Base-by-base conservation (phyloP, 257 asterid species). In the Mentha longifolia region DNA sequence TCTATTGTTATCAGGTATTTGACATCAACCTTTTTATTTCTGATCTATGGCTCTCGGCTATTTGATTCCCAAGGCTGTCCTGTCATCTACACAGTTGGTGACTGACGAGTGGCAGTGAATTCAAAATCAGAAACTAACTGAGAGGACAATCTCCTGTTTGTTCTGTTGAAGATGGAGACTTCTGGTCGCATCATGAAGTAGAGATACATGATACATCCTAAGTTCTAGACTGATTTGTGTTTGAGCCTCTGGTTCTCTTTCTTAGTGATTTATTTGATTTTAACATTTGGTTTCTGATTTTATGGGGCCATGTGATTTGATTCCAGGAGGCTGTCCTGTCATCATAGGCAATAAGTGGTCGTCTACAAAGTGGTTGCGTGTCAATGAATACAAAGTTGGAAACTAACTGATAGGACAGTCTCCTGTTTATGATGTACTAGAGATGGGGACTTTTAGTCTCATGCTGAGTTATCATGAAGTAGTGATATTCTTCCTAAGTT, bases 281-380 rank as follows among this genome's bases (percentile, higher is more conserved):
- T 30, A 60, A n/a, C 47, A 2, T 55, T 20, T 45, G 46, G 61
- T 28, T 68, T 47, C 47, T 60, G 65, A 60, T 60, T 33, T 41
- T 47, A 11, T 67, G 42, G 50, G 25, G 63, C 59, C 35, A 52
- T 55, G 52, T 61, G 46, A 42, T 75, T 71, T 68, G 67, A 59
- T 70, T 76, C 52, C 84, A 86, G 89, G 89, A 65, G 89, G 88
- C 65, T 86, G 91, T 77, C 89, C 91, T 47, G 88, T 86, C 73
- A 81, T 86, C 70, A 71, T 56, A 73, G 91, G 84, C 74, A 81
- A 83, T 68, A 86, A 83, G 75, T 86, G 87, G 89, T 86, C 88
- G 52, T 81, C 87, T 55, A 84, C 91, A 6, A 86, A 86, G 80
- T 86, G 89, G 91, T 50, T 86, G 80, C 88, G 79, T 76, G 88